These are phyloP conservation scores for Talaromyces atroroseus DNA, from an alignment of 2,329 filamentous ascomycete genomes.

Conservation along the genomic window DNA sequence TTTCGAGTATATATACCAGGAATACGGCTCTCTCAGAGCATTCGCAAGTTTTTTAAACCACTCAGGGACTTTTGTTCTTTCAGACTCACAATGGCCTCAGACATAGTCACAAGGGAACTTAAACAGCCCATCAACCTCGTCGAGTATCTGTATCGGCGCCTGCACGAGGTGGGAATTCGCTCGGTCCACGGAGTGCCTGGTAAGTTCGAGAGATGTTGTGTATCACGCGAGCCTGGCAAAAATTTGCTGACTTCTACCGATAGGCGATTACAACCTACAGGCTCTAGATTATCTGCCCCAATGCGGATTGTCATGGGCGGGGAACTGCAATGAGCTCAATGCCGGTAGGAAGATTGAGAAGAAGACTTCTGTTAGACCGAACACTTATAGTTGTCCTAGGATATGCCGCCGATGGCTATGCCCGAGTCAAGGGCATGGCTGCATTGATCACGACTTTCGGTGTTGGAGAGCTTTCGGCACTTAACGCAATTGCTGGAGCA, in stretches of 20 bases:
- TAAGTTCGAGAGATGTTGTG: constrained; percentile 35
- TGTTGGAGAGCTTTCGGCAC: constrained; percentile 61
- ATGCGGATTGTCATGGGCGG: constrained; percentile 52
- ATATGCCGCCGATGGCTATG: constrained; percentile 71
- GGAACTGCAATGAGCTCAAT: constrained; percentile 59
- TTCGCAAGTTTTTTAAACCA: neutral
- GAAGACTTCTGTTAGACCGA: neutral
- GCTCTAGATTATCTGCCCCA: constrained; percentile 55
- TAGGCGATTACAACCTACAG: constrained; percentile 62
- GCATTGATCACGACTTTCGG: constrained; percentile 69
- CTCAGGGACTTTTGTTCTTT: neutral
- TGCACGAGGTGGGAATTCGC: constrained; percentile 46
- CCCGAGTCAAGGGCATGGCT: constrained; percentile 62
- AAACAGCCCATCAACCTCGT: constrained; percentile 35
- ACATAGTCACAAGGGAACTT: constrained; percentile 40
- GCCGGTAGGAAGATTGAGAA: constrained; percentile 38
- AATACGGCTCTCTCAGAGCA: neutral
- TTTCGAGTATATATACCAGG: neutral
- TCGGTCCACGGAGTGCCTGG: constrained; percentile 50
- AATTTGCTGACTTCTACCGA: constrained; percentile 3
- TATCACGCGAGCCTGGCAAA: constrained; percentile 1
- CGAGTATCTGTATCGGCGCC: constrained; percentile 47
- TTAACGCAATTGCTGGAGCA: constrained; percentile 69
- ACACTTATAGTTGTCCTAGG: constrained; percentile 32
- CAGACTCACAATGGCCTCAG: constrained; percentile 2